phyloP scores from a whole-genome alignment of 768 basidiomycete genomes.

The Leccinum incarnatum region DNA sequence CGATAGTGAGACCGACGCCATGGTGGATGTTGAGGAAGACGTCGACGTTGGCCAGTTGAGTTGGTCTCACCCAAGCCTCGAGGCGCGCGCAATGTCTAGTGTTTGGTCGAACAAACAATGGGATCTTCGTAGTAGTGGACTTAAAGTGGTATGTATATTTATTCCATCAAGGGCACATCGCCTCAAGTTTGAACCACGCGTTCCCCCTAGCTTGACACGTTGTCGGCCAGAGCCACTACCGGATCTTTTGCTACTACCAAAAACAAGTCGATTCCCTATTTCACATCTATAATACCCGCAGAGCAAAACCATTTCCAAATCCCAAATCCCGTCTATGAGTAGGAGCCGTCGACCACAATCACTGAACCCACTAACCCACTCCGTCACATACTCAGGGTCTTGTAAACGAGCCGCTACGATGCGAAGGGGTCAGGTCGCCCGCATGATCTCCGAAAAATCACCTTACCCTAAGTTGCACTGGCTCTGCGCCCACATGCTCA shows the following conservation, averaged over 20 bases:
- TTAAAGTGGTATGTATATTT: background rate
- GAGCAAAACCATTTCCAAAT: slow-evolving; percentile 9
- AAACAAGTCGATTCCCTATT: slow-evolving; percentile 7
- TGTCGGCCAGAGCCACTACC: slow-evolving; percentile 5
- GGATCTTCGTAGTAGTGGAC: slow-evolving; percentile 1
- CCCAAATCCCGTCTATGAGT: slow-evolving; percentile 21
- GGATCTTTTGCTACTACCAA: background rate
- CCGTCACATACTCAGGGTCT: slow-evolving; percentile 28
- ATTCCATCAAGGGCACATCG: slow-evolving; percentile 9
- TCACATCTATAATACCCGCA: slow-evolving; percentile 18
- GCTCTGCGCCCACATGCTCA: slow-evolving; percentile 29
- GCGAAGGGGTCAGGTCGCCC: slow-evolving; percentile 19
- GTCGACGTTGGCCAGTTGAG: slow-evolving; percentile 10
- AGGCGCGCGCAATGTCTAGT: slow-evolving; percentile 27
- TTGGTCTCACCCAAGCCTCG: slow-evolving; percentile 24
- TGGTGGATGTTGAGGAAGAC: slow-evolving; percentile 23
- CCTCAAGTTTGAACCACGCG: slow-evolving; percentile 22
- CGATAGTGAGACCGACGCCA: slow-evolving; percentile 41
- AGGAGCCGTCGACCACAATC: slow-evolving; percentile 7
- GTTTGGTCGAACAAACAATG: slow-evolving; percentile 33
- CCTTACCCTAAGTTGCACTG: slow-evolving; percentile 23
- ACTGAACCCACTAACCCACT: background rate
- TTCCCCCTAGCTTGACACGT: slow-evolving; percentile 12
- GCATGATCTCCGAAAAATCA: slow-evolving; percentile 4
- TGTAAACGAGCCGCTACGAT: slow-evolving; percentile 28